Base-by-base conservation (phyloP, 495 filamentous ascomycete genomes). In the Aspergillus leporis region DNA sequence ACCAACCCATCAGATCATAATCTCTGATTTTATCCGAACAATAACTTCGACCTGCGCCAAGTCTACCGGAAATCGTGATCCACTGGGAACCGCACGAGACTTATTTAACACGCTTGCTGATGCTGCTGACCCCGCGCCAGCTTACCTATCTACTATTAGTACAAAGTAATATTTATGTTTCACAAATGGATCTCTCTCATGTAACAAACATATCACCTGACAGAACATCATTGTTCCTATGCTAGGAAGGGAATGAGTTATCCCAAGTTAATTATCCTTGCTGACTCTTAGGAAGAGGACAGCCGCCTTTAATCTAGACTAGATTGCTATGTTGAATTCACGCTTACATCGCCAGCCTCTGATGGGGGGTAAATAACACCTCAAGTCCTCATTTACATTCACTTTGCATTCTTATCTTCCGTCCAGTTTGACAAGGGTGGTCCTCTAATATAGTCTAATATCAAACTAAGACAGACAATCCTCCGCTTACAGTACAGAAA, bases 1-100 rank as follows among this genome's bases (percentile, higher is more conserved):
- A 23, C 43, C 31, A 30, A 12, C 6, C 14, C 34, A 41, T 55
- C 36, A 32, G 32, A 19, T 23, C 28, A 38, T 25, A 7, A 22
- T 31, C n/a, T 28, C 30, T 56, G 43, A 36, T 48, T 31, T 61
- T 55, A 61, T 56, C 59, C 53, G 57, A 59, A 22, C 18, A 23
- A 10, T 22, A 19, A 23, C 19, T 40, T 4, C 36, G 10, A 40
- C 12, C 16, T 41, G 38, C 4, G 36, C 36, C 48, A 58, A 40
- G 47, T 52, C 36, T 36, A 45, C 36, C 51, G 56, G 49, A 59
- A 47, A 47, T 36, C 46, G 47, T 49, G 53, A 46, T 56, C 58
- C 58, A 60, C 58, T 45, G 36, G n/a, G 41, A 45, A 56, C 53
- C 40, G 40, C 23, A 16, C 53, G 45, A 48, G 18, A 5, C 41